Base-by-base conservation (phyloP, 2,329 filamentous ascomycete genomes). In the Emergomyces orientalis region DNA sequence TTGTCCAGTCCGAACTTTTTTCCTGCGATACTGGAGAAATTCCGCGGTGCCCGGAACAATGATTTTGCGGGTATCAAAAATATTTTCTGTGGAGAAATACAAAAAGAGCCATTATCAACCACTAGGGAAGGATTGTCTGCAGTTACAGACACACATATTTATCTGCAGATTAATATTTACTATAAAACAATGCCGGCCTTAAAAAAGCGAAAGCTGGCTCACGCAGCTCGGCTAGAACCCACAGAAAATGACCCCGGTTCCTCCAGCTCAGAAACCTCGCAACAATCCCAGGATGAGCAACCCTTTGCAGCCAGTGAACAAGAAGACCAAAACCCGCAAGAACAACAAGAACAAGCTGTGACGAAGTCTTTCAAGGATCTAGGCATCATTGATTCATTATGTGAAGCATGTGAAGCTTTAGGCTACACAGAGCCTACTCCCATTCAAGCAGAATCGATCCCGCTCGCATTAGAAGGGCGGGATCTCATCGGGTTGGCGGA, bases 401-500 rank as follows among this genome's bases (percentile, higher is more conserved):
- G 90, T 77, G 92, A 97, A 73, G 91, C 93, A 59, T 97, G 93
- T 77, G 84, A 84, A 5, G 81, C 84, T 0, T 82, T 97, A 61
- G 88, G 89, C 66, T 99, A 91, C 82, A 95, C 88, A 70, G 77
- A 83, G 34, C 90, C 94, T 0, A 99, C 93, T 1, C 88, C 92
- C 0, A 97, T 99, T 67, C 94, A 97, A 75, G 82, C 83, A 60
- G 84, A 95, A 74, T 84, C 91, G 0, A 96, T 97, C 69, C 93
- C 93, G 4, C 72, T 85, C 4, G 92, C 92, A 43, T 81, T 97
- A 3, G 77, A 89, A 71, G 87, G 88, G 60, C 85, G 91, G 70
- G 94, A 97, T 75, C 81, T 97, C 41, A 96, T 99, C 69, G 94
- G 92, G 51, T 82, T 97, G 60, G 94, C 94, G 39, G 93, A 99